Percentiles rank a stretch among this genome's conserved stretches.
Conservation (phyloP, 2,329 filamentous ascomycete genomes). For the Xylariomycetidae sp. region DNA sequence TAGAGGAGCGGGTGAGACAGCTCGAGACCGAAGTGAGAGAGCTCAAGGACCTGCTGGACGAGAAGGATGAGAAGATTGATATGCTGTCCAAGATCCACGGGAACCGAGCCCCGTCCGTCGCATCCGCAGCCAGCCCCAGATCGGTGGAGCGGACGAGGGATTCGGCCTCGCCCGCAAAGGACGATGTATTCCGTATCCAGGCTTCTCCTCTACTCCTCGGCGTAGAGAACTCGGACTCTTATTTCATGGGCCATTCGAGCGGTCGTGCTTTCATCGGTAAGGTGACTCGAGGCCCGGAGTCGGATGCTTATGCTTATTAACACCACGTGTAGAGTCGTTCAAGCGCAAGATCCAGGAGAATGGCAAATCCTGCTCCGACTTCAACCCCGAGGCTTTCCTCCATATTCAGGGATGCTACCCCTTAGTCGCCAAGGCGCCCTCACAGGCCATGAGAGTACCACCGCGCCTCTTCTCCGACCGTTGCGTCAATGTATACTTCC, state of each 20-base stretch:
- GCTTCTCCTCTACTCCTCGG: slow-evolving; percentile 67
- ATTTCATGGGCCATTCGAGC: slow-evolving; percentile 81
- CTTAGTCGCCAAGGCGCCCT: slow-evolving; percentile 41
- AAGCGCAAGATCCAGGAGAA: slow-evolving; percentile 72
- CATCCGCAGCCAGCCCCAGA: slow-evolving; percentile 32
- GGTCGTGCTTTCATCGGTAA: slow-evolving; percentile 79
- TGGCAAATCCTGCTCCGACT: slow-evolving; percentile 65
- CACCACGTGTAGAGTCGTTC: slow-evolving; percentile 60
- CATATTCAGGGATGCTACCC: slow-evolving; percentile 56
- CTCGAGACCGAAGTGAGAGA: slow-evolving; percentile 83
- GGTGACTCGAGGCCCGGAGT: slow-evolving; percentile 24
- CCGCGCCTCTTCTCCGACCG: slow-evolving; percentile 88
- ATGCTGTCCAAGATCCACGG: slow-evolving; percentile 85
- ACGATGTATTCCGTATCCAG: slow-evolving; percentile 76
- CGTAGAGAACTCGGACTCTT: slow-evolving; percentile 65
- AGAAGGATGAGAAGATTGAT: slow-evolving; percentile 98
- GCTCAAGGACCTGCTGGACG: slow-evolving; percentile 84
- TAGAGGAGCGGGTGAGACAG: slow-evolving; percentile 85
- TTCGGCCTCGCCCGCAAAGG: slow-evolving; percentile 47
- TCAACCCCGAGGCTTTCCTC: slow-evolving; percentile 68
- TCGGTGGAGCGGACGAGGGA: slow-evolving; percentile 35
- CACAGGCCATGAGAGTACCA: slow-evolving; percentile 55
- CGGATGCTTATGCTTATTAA: slow-evolving; percentile 8
- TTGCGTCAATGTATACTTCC: slow-evolving; percentile 95
- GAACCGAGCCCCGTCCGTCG: slow-evolving; percentile 37